Conservation (phyloP, 352 stramenopile genomes). For the Plasmopara halstedii region DNA sequence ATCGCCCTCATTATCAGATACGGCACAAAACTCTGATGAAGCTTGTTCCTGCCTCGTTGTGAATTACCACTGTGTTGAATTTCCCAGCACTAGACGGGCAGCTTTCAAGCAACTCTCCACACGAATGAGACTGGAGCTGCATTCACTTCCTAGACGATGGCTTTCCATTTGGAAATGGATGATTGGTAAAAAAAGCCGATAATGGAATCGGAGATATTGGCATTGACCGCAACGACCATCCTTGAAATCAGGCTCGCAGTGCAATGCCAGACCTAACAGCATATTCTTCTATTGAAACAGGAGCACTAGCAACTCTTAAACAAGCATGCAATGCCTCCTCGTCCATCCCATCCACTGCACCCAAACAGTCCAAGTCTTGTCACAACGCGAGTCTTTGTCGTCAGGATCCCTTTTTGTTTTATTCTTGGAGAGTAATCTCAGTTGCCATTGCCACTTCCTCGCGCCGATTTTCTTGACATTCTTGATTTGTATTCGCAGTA, state of each 20-base stretch:
- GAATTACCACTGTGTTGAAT: no score
- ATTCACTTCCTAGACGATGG: no score
- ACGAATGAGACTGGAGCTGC: no score
- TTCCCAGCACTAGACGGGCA: no score
- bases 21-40: no score
- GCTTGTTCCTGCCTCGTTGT: no score
- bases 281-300: constrained; percentile 4
- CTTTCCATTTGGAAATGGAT: no score
- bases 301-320: constrained; percentile 8
- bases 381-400: constrained; percentile 5
- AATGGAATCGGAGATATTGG: constrained; percentile 1
- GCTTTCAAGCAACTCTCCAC: no score
- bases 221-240: constrained; percentile 7
- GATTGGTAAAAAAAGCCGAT: no score
- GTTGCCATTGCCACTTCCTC: background rate
- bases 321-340: constrained; percentile 9
- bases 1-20: no score
- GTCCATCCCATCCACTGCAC: constrained; percentile 3
- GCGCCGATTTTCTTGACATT: background rate
- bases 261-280: constrained; percentile 3
- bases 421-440: background rate
- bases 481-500: background rate
- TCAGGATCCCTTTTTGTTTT: background rate
- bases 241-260: constrained; percentile 3
- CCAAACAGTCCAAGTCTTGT: constrained; percentile 2